Base-by-base conservation (phyloP, 2,329 filamentous ascomycete species). In the Aureobasidium sp. region DNA sequence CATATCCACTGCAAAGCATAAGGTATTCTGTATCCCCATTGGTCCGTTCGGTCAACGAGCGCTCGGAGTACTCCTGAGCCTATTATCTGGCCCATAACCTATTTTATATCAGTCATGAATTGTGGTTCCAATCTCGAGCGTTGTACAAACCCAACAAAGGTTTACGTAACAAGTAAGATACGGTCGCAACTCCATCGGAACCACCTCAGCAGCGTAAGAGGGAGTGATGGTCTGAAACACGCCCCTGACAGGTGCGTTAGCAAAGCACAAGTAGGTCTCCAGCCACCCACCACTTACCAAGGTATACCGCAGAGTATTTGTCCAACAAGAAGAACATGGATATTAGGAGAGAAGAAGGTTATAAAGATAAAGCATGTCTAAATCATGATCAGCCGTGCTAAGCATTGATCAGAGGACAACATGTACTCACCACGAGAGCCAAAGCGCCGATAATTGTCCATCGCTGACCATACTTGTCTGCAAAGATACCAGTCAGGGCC, bases 171-270 rank as follows among this genome's bases (percentile, higher is more conserved):
- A 81, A 1, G 83, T 85, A 14, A 85, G 73, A 60, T 82, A 80
- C 14, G 79, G 81, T 15, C 84, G 78, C 44, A 86, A 76, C 1
- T 78, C 78, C 47, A 82, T 74, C 3, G 84, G 84, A 37, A 81
- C 82, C 15, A 86, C 80, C 67, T 90, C 87, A 60, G 84, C 85
- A 33, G 86, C 86, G 68, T 89, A 89, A 0, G 85, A 85, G 64
- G 82, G 74, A 11, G 75, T 72, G 31, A 76, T 70, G 0, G 65
- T 68, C 11, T 67, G 64, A 27, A 70, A 69, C 2, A 68, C 63
- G 19, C 69, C 67, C 68, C 47, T 49, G 14, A 11, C 9, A 19
- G 12, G 9, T 19, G 47, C 2, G n/a, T 49, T 7, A 49, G 47
- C 11, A 49, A 49, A 11, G 27, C 3, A 49, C 17, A 29, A 48